phyloP scores from a whole-genome alignment of 108 stramenopile species.

The Cyclotella distinguenda region DNA sequence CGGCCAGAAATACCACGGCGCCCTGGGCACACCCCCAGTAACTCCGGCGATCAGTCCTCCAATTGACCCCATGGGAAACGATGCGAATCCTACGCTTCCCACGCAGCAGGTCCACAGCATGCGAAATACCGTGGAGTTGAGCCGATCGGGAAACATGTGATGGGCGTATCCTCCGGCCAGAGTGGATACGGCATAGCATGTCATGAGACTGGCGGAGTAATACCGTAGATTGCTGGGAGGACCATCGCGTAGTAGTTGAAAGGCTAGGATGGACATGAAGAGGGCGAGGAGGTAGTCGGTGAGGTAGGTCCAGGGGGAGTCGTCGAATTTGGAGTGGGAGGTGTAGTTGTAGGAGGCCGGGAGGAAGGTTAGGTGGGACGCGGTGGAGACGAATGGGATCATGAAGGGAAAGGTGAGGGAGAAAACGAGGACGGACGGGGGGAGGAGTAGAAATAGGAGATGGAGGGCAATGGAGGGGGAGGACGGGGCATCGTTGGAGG shows the following conservation, averaged over 20 bases:
- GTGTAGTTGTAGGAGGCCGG: constrained; percentile 59
- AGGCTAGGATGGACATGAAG: constrained; percentile 53
- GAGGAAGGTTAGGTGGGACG: constrained; percentile 51
- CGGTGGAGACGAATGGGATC: constrained; percentile 54
- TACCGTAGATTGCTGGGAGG: constrained; percentile 1
- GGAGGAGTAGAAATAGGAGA: background rate
- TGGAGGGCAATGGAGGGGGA: background rate
- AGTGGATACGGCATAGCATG: constrained; percentile 61
- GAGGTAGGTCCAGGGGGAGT: constrained; percentile 76
- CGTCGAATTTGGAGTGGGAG: constrained; percentile 64
- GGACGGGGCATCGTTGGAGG: background rate
- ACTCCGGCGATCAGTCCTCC: constrained; percentile 54
- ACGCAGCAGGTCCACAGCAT: constrained; percentile 81
- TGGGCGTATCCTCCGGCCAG: constrained; percentile 74
- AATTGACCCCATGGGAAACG: constrained; percentile 69
- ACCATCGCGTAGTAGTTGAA: background rate
- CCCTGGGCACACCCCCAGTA: constrained; percentile 4
- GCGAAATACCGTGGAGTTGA: constrained; percentile 67
- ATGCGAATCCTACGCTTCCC: constrained; percentile 74
- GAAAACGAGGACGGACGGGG: constrained; percentile 14
- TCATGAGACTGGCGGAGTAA: constrained; percentile 39
- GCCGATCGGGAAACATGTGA: constrained; percentile 47
- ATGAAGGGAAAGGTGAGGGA: constrained; percentile 42
- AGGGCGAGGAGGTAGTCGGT: constrained; percentile 77
- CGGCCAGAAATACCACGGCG: constrained; percentile 63